phyloP scores from a whole-genome alignment of 2,329 filamentous ascomycete genomes.

The Metarhizium album region DNA sequence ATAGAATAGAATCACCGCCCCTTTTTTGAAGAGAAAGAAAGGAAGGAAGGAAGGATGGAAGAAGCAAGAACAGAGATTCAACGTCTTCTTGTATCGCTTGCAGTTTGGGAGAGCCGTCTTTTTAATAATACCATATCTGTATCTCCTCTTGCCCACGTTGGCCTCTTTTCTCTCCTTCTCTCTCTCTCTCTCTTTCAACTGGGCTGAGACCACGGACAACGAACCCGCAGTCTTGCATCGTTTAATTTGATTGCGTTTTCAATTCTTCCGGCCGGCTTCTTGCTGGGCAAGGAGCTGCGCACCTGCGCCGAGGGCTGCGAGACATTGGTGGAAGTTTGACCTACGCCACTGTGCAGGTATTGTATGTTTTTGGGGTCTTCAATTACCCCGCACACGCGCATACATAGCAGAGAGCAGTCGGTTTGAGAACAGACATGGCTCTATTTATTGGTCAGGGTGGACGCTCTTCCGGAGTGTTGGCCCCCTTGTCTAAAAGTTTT shows the following conservation, averaged over 20 bases:
- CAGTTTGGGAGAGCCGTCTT: neutral
- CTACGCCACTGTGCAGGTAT: neutral
- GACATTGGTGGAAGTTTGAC: neutral
- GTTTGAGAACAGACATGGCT: neutral
- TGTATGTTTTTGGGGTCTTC: neutral
- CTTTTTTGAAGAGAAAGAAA: conserved; percentile 14
- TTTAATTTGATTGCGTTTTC: neutral
- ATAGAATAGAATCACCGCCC: conserved; percentile 8
- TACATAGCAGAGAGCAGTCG: neutral
- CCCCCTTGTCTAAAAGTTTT: neutral
- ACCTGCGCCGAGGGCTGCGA: neutral
- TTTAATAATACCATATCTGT: neutral
- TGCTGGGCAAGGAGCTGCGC: neutral
- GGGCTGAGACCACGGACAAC: neutral
- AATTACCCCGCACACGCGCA: neutral
- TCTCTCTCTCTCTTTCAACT: neutral
- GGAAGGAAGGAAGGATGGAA: too few relatives aligned
- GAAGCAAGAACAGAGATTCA: conserved; percentile 1
- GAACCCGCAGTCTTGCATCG: neutral
- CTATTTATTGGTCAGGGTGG: neutral
- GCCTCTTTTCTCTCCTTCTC: too few relatives aligned
- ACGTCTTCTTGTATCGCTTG: conserved; percentile 17
- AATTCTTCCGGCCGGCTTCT: neutral
- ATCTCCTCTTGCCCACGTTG: neutral
- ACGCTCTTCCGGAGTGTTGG: neutral